Evolutionary conservation across 768 basidiomycete species (phyloP), one percentile per base, ranked within the genome.

Genomic region (Phlebiopsis gigantea): DNA sequence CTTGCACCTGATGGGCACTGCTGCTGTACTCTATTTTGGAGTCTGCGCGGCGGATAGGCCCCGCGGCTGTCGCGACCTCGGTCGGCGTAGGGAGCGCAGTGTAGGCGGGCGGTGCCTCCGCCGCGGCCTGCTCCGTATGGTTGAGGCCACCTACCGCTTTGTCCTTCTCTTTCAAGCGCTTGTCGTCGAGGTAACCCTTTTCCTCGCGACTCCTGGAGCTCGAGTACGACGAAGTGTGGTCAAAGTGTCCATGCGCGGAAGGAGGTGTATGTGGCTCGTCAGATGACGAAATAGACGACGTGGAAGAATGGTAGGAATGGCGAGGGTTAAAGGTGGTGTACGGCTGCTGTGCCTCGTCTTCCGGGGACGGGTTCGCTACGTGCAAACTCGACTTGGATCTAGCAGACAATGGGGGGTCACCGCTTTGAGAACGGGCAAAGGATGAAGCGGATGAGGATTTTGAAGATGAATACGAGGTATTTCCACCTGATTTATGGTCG

Each of bases 41-140:
- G 25, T 45, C 53, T 12, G n/a, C 29, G 6, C 9, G 21, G 7
- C 21, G 6, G 5, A 45, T 25, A 1, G 44, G 26, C 4, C 30
- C 43, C 8, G 44, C 31, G 14, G 21, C 44, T 14, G 54, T 30
- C 6, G 47, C 54, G 14, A 31, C 24, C 29, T 56, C 58, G 21
- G 30, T 46, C 6, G 39, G 39, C 5, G 58, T 26, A 17, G 58
- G 58, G 7, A 59, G 44, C 5, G 58, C 54, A 2, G 54, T 51
- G 34, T 59, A 59, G n/a, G 58, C 58, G 4, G 58, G 58, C 17
- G 58, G 58, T 1, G 54, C 29, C 6, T 48, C 58, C 21, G 12
- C 53, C n/a, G 26, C 24, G n/a, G 26, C n/a, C 19, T 26, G 47
- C 14, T 48, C 47, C 6, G 26, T 42, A 29, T 26, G 21, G 43